Evolutionary conservation across 495 filamentous ascomycete species (phyloP).

Genomic region (Neurospora tetrasperma): DNA sequence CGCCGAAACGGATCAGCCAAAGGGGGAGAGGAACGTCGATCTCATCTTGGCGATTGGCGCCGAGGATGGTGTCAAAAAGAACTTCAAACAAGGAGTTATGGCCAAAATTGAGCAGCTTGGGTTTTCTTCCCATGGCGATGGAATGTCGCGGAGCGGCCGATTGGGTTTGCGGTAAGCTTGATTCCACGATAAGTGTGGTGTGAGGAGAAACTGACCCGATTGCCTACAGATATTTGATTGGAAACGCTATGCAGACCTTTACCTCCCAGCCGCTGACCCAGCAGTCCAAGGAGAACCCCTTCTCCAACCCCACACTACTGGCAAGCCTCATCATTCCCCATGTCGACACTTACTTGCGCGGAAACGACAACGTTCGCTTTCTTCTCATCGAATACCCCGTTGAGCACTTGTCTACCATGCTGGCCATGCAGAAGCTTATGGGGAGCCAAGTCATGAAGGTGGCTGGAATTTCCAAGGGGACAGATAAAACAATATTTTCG

Average conservation of each 20-base stretch:
- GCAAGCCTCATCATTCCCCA: conserved; percentile 37
- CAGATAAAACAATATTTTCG: conserved; percentile 18
- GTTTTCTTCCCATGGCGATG: conserved; percentile 16
- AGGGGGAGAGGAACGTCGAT: conserved; percentile 24
- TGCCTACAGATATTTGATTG: conserved; percentile 31
- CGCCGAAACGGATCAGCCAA: conserved; percentile 4
- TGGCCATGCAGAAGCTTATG: conserved; percentile 33
- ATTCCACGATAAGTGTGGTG: not conserved
- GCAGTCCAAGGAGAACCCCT: conserved; percentile 36
- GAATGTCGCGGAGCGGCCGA: conserved; percentile 28
- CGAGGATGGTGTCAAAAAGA: conserved; percentile 27
- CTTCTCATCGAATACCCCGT: conserved; percentile 38
- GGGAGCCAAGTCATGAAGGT: conserved; percentile 33
- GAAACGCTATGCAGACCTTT: conserved; percentile 39
- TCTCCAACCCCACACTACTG: conserved; percentile 31
- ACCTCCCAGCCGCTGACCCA: conserved; percentile 32
- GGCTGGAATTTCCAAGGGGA: conserved; percentile 31
- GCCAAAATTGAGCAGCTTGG: conserved; percentile 35
- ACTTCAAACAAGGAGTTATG: conserved; percentile 24
- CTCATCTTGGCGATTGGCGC: conserved; percentile 36
- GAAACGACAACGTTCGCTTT: conserved; percentile 29
- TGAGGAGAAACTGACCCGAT: not conserved
- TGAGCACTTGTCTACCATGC: conserved; percentile 33
- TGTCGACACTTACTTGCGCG: conserved; percentile 32
- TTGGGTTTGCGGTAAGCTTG: conserved; percentile 32